Base-by-base conservation (phyloP, 345 rosid species). In the Microcos paniculata region DNA sequence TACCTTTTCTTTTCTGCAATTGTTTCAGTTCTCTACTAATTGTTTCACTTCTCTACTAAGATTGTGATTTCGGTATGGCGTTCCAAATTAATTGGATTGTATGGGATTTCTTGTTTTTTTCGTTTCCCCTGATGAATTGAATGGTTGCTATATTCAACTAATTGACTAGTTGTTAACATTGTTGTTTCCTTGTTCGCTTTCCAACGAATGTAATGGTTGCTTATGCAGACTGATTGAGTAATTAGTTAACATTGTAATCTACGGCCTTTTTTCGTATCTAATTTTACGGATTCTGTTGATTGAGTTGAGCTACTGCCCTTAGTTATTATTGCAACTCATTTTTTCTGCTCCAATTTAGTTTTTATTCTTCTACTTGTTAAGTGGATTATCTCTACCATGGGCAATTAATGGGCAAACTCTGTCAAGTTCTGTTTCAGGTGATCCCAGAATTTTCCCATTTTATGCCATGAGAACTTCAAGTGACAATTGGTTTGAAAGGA, bases 321-420 rank as follows among this genome's bases (percentile, higher is more conserved):
- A n/a, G 68, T 38, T 19, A 4, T 12, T 8, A 40, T 42, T 23
- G 48, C 70, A 21, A 9, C 9, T 42, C 8, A 1, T 64, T 42
- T 56, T 57, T 40, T 40, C 19, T 58, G 19, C 4, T 58, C 9
- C 35, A 26, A 26, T 58, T 7, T 57, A 26, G 62, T 58, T 12
- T 63, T 63, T 38, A 19, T 63, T 63, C 68, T n/a, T 63, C n/a
- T n/a, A 64, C 46, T 42, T 64, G 30, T 58, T 58, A 26, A 58
- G 62, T 28, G 19, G 42, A 58, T 26, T 26, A 58, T 14, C 18
- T 40, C 21, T 23, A 21, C 30, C 30, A 12, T 21, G 28, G 1
- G 19, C 46, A 23, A 10, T 40, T 23, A 42, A 11, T n/a, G 46
- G 51, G 8, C 51, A 11, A 28, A 64, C 16, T 10, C 30, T 64